phyloP scores from a whole-genome alignment of 2,329 filamentous ascomycete genomes.

The Monosporascus sp. region DNA sequence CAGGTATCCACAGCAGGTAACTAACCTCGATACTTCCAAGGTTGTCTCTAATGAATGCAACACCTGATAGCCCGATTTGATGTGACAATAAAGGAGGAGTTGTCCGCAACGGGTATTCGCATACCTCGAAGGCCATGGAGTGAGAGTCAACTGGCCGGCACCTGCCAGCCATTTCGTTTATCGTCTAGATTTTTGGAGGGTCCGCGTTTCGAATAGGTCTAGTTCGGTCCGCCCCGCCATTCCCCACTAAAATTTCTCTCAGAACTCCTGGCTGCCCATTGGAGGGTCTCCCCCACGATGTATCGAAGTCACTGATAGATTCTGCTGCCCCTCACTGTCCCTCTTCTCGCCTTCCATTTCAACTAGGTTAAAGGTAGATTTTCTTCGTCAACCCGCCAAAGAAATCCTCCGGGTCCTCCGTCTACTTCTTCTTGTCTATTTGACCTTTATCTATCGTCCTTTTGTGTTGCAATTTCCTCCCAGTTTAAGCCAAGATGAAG shows the following conservation, averaged over 20 bases:
- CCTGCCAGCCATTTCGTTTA: not conserved
- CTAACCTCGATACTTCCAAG: no score
- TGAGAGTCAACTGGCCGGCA: not conserved
- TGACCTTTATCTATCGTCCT: slow-evolving; percentile 5
- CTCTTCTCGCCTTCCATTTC: no score
- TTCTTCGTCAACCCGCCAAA: no score
- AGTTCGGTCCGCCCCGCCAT: not conserved
- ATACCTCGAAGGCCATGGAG: not conserved
- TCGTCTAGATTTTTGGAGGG: not conserved
- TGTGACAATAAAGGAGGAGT: not conserved
- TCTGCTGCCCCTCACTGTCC: no score
- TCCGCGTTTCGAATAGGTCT: not conserved
- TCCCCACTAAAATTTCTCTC: not conserved
- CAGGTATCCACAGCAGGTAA: no score
- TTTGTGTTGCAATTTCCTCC: slow-evolving; percentile 12
- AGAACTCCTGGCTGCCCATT: not conserved
- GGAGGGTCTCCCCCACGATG: slow-evolving; percentile 6
- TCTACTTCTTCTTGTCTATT: slow-evolving; percentile 8
- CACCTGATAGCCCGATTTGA: no score
- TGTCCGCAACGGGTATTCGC: not conserved
- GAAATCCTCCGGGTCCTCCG: slow-evolving; percentile 6
- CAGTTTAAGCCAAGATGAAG: slow-evolving; percentile 56
- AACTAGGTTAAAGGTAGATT: no score
- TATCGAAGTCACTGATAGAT: slow-evolving; percentile 2
- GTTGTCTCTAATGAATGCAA: no score